phyloP scores from a whole-genome alignment of 2,329 filamentous ascomycete genomes.

The Xylaria sp. region DNA sequence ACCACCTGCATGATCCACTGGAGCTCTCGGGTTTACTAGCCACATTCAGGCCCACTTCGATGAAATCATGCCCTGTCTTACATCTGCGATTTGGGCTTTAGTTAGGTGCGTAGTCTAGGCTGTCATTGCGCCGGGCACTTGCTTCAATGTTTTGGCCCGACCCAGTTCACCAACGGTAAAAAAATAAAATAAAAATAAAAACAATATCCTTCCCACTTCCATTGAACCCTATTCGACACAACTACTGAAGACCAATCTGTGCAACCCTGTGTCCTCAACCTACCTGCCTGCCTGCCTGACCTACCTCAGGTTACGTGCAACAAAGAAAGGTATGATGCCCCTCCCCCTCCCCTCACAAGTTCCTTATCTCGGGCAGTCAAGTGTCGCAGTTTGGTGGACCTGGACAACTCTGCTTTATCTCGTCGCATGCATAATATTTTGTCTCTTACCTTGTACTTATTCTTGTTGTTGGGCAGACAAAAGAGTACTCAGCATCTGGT shows the following conservation, averaged over 20 bases:
- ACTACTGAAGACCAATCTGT: slow-evolving; percentile 9
- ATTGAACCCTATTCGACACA: slow-evolving; percentile 28
- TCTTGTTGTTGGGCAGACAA: not conserved
- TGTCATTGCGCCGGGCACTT: slow-evolving; percentile 26
- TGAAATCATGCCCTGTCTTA: slow-evolving; percentile 27
- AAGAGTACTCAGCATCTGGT: slow-evolving; percentile 32
- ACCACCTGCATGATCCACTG: slow-evolving; percentile 11
- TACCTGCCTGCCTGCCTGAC: not conserved
- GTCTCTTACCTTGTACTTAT: not conserved
- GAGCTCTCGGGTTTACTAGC: slow-evolving; percentile 20
- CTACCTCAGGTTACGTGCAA: not conserved
- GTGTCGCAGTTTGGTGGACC: slow-evolving; percentile 15
- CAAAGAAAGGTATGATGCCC: slow-evolving; percentile 3
- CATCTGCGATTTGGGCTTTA: not conserved
- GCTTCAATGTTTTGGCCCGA: slow-evolving; percentile 24
- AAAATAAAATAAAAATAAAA: slow-evolving; percentile 9
- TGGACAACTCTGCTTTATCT: not conserved
- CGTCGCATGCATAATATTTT: slow-evolving; percentile 4
- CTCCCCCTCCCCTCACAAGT: not conserved
- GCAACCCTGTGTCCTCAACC: not conserved
- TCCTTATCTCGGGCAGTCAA: slow-evolving; percentile 21
- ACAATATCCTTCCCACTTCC: slow-evolving; percentile 26
- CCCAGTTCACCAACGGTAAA: slow-evolving; percentile 18
- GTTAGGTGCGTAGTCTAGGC: slow-evolving; percentile 19
- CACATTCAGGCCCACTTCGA: slow-evolving; percentile 19